phyloP scores from a whole-genome alignment of 1,284 basidiomycete species.

The Ustilago cynodontis region DNA sequence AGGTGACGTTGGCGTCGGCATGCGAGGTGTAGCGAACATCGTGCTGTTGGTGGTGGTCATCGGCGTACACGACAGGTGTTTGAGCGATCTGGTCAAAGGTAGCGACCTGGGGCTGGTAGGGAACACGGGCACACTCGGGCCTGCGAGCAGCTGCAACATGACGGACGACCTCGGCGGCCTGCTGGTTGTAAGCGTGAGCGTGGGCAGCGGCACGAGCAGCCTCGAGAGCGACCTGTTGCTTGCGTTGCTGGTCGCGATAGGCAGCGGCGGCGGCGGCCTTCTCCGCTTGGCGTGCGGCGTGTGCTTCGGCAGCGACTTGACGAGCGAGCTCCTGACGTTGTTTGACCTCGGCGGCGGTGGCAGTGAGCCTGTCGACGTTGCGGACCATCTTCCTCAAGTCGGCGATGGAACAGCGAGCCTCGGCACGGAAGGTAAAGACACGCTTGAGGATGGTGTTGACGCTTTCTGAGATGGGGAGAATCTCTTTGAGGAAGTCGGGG shows the following conservation, averaged over 20 bases:
- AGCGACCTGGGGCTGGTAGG: conserved; percentile 41
- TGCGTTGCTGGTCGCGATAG: conserved; percentile 36
- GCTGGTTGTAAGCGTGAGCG: conserved; percentile 20
- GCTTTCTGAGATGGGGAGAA: conserved; percentile 68
- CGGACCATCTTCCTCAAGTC: conserved; percentile 61
- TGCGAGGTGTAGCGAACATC: conserved; percentile 16
- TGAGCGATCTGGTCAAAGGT: conserved; percentile 25
- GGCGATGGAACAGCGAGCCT: conserved; percentile 59
- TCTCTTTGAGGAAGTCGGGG: conserved; percentile 65
- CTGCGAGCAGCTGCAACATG: conserved; percentile 39
- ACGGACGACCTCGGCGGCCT: conserved; percentile 27
- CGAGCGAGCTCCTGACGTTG: conserved; percentile 46
- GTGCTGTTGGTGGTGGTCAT: conserved; percentile 10
- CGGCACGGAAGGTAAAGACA: conserved; percentile 65
- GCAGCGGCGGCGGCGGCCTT: conserved; percentile 42
- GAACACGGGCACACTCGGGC: conserved; percentile 25
- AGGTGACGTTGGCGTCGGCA: conserved; percentile 14
- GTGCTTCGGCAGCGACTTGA: conserved; percentile 42
- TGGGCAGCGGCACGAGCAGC: conserved; percentile 32
- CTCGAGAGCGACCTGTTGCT: conserved; percentile 43
- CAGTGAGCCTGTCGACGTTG: conserved; percentile 62
- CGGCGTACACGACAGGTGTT: conserved; percentile 26
- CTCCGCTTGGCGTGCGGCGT: conserved; percentile 47
- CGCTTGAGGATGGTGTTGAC: conserved; percentile 66
- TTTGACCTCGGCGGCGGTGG: conserved; percentile 61